Evolutionary conservation across 805 yeast species (phyloP), one percentile per base, ranked within the genome.

Genomic region (Candida cerambycidarum): DNA sequence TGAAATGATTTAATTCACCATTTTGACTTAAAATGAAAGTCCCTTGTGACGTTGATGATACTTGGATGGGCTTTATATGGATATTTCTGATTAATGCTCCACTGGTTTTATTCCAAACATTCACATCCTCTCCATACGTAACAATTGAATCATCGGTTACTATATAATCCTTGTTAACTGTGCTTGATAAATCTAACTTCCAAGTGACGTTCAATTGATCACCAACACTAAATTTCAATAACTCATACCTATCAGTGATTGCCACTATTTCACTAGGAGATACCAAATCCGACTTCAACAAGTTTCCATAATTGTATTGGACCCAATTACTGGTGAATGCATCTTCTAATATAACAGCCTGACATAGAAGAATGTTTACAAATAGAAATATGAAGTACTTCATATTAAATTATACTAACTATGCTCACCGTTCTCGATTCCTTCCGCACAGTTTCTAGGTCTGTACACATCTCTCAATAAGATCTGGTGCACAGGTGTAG

Each of bases 251-350:
- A 8, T 32, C 41, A 28, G 47, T 44, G 3, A 40, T 19, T 6
- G 39, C 47, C 7, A 44, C 27, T 14, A 44, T 21, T 4, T 36
- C 37, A 3, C 17, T 17, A 3, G 33, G 10, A 3, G 41, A 25
- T 6, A 44, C 11, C 19, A 44, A 19, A 19, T 44, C 44, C 30
- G 31, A 42, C 12, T 44, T 14, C 5, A 13, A 14, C 15, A 46
- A 24, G 1, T 12, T 21, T 1, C 45, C 50, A 28, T 44, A 44
- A 21, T 46, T 49, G 21, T 46, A 38, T 13, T 34, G 39, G 25
- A 43, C 44, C 53, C 53, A 49, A 39, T 49, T 42, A 28, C 44
- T 46, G 14, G 47, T 42, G 42, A 44, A 46, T 8, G 53, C 53
- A 21, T 49, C 53, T 14, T 49, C 46, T 2, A 49, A 6, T 13